phyloP scores from a whole-genome alignment of 768 basidiomycete species.

The Termitomyces heimii region DNA sequence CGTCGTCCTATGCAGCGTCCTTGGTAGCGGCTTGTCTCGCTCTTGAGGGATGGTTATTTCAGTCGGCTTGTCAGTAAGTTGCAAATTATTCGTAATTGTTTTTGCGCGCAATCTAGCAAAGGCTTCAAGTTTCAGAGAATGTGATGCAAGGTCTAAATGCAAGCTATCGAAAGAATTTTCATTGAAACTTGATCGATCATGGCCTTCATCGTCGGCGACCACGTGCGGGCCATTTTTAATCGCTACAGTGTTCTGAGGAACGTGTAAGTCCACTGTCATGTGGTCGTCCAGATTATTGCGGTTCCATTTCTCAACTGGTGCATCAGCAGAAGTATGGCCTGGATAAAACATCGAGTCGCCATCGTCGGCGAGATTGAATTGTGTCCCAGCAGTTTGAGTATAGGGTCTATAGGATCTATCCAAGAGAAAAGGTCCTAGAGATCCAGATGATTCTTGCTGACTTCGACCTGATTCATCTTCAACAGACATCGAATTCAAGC shows the following conservation, averaged over 20 bases:
- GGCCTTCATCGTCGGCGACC: neutral
- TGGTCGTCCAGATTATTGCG: too few species aligned
- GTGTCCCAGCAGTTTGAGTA: neutral
- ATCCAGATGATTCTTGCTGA: neutral
- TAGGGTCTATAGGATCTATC: neutral
- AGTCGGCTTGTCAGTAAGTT: conserved; percentile 1
- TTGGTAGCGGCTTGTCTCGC: neutral
- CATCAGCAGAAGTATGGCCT: neutral
- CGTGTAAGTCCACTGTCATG: neutral
- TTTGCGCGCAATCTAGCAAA: conserved; percentile 38
- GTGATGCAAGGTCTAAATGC: conserved; percentile 7
- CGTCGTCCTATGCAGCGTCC: conserved; percentile 14
- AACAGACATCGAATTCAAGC: neutral
- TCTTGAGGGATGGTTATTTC: neutral
- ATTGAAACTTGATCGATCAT: neutral
- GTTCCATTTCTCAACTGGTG: neutral
- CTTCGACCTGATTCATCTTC: neutral
- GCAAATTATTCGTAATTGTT: conserved; percentile 16
- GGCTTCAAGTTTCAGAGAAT: conserved; percentile 25
- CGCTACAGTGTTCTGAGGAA: neutral
- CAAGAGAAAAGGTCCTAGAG: neutral
- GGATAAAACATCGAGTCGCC: neutral
- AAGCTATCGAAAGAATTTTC: neutral
- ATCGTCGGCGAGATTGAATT: neutral
- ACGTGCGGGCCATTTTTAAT: neutral